Evolutionary conservation across 75 land plant species (phyloP).

Genomic region (Sequoiadendron giganteum): DNA sequence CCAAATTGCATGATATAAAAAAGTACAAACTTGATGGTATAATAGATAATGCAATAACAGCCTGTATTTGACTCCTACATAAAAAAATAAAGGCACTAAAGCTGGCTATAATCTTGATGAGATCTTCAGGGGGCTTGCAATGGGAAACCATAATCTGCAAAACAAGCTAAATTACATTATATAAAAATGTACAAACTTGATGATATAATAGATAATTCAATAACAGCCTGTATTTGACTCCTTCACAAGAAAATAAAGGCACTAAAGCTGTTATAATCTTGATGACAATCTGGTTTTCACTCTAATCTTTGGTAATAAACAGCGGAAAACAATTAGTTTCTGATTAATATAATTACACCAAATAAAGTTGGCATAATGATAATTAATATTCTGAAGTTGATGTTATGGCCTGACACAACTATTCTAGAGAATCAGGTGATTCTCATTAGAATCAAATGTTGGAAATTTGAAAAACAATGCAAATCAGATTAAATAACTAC

Average conservation of each 20-base stretch:
- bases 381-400: background rate
- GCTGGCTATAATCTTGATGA: background rate
- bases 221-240: background rate
- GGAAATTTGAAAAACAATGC: background rate
- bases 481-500: background rate
- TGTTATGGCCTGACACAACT: background rate
- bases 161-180: background rate
- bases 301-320: background rate
- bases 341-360: background rate
- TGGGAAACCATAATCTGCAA: constrained; percentile 85
- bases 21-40: background rate
- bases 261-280: background rate
- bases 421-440: background rate
- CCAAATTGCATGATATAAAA: background rate
- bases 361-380: background rate
- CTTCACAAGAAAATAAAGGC: background rate
- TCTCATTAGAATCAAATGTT: background rate
- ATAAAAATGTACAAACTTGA: background rate
- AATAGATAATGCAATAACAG: background rate
- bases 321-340: background rate
- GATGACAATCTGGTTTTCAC: background rate
- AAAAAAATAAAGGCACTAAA: background rate
- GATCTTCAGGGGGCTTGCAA: constrained; percentile 61
- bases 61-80: background rate
- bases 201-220: background rate